A percentile compares a stretch with the other conserved stretches of the same genome.
Conservation (phyloP, 345 rosid genomes). For the Viola odorata region DNA sequence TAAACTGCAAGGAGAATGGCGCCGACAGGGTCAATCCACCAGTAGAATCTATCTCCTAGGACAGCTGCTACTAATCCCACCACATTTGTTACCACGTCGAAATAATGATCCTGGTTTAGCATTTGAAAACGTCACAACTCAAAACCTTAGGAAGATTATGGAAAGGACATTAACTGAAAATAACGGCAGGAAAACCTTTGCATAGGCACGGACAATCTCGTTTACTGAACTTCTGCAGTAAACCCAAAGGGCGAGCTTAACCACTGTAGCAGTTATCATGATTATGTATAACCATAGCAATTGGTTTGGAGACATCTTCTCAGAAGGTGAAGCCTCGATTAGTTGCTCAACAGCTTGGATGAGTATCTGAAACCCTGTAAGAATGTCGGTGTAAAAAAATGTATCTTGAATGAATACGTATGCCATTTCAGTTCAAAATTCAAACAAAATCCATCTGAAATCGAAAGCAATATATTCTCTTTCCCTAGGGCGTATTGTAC, state of each 20-base stretch:
- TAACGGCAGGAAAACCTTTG: conserved; percentile 39
- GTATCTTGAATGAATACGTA: too few relatives aligned
- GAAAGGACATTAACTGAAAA: not conserved
- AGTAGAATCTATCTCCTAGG: conserved; percentile 60
- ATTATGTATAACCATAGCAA: conserved; percentile 63
- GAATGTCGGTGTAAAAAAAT: too few relatives aligned
- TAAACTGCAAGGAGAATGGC: conserved; percentile 75
- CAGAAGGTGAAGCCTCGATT: conserved; percentile 36
- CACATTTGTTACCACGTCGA: conserved; percentile 77
- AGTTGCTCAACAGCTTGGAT: conserved; percentile 60
- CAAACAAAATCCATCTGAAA: too few relatives aligned
- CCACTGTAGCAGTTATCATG: conserved; percentile 65
- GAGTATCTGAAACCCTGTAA: conserved; percentile 73
- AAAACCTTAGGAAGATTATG: not conserved
- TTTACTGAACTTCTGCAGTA: conserved; percentile 71
- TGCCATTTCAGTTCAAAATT: too few relatives aligned
- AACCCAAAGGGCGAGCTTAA: conserved; percentile 73
- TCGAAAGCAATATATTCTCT: too few relatives aligned
- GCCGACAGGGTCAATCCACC: conserved; percentile 92
- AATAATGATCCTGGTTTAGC: conserved; percentile 64
- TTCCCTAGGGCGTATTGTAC: too few relatives aligned
- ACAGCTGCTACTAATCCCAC: conserved; percentile 77
- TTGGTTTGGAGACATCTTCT: conserved; percentile 41
- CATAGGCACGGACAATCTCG: conserved; percentile 82
- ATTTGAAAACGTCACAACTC: not conserved